These are phyloP conservation scores for Heteromeles arbutifolia DNA, from an alignment of 306 rosid species.

Conservation along the genomic window DNA sequence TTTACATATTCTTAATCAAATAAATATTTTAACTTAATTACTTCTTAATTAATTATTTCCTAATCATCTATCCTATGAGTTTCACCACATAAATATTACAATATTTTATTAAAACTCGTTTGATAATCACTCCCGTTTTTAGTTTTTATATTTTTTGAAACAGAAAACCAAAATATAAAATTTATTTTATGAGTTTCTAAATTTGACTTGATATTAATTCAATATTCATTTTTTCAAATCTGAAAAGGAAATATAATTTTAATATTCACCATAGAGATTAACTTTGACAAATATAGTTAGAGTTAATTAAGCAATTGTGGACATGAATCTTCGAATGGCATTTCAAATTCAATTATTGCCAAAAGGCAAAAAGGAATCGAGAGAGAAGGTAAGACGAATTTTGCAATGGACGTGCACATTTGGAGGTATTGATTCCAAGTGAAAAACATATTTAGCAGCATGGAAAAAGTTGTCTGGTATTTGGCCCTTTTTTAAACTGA, in stretches of 20 bases:
- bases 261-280: background rate
- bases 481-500: conserved; percentile 11
- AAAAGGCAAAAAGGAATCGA: conserved; percentile 19
- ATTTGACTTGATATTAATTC: no score
- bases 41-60: no score
- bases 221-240: no score
- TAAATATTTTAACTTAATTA: background rate
- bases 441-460: background rate
- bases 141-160: no score
- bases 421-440: conserved; percentile 45
- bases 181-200: no score
- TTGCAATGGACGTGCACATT: conserved; percentile 38
- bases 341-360: conserved; percentile 80
- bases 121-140: no score
- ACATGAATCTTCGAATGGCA: conserved; percentile 73
- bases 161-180: no score
- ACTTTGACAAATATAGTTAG: background rate
- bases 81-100: no score
- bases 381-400: conserved; percentile 28
- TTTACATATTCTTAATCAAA: background rate
- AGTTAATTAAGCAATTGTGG: conserved; percentile 7
- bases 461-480: background rate
- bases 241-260: background rate
- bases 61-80: no score
- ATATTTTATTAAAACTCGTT: no score